Conservation (phyloP, 2,329 filamentous ascomycete species). For the Pezicula radicicola region DNA sequence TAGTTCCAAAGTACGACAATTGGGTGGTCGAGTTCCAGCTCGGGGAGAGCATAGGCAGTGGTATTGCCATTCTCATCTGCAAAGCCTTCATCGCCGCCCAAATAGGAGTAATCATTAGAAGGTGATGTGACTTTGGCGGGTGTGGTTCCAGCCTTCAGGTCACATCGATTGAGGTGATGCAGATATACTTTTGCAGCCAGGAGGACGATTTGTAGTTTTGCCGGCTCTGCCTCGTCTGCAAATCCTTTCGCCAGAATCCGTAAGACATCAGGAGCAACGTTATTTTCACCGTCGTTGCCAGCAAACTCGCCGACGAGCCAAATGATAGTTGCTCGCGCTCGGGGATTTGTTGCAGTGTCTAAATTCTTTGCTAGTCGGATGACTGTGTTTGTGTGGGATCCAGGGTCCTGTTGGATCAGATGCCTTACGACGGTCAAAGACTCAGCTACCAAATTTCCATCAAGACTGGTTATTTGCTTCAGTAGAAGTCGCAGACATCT, state of each 20-base stretch:
- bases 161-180: slow-evolving; percentile 72
- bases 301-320: slow-evolving; percentile 97
- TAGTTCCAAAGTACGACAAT: slow-evolving; percentile 82
- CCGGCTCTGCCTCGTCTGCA: slow-evolving; percentile 75
- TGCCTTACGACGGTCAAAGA: slow-evolving; percentile 93
- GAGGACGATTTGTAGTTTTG: slow-evolving; percentile 87
- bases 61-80: slow-evolving; percentile 15
- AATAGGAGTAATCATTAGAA: slow-evolving; percentile 22
- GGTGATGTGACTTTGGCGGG: neutral
- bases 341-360: slow-evolving; percentile 81
- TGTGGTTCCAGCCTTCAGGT: slow-evolving; percentile 32
- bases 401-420: slow-evolving; percentile 86
- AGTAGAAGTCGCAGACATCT: slow-evolving; percentile 82
- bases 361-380: slow-evolving; percentile 87
- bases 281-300: slow-evolving; percentile 74
- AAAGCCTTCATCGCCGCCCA: slow-evolving; percentile 22
- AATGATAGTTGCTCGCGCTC: slow-evolving; percentile 89
- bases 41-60: slow-evolving; percentile 12
- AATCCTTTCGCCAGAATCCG: slow-evolving; percentile 87
- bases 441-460: slow-evolving; percentile 86
- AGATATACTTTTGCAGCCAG: slow-evolving; percentile 96
- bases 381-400: slow-evolving; percentile 79
- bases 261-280: slow-evolving; percentile 89
- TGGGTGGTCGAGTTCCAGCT: slow-evolving; percentile 50
- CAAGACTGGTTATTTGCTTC: slow-evolving; percentile 82